phyloP scores from a whole-genome alignment of 2,329 filamentous ascomycete genomes.

The Leptographium wingfieldii region DNA sequence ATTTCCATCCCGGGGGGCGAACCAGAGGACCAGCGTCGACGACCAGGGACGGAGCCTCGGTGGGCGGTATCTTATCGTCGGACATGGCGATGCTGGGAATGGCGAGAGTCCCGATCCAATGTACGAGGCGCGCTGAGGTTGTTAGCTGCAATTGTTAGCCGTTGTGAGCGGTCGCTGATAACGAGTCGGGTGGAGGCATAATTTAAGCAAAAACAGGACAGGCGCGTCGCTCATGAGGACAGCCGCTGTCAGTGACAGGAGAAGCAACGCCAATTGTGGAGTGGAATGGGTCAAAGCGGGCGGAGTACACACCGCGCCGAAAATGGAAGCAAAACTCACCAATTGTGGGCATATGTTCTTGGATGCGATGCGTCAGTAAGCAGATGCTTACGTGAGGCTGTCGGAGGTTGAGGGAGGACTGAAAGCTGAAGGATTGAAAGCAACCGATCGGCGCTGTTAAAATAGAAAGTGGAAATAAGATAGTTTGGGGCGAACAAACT shows the following conservation, averaged over 20 bases:
- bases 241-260: too few relatives aligned
- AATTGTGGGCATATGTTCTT: background rate
- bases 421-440: background rate
- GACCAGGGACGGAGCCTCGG: background rate
- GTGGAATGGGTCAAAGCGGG: too few relatives aligned
- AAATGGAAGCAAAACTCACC: background rate
- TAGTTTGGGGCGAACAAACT: background rate
- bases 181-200: too few relatives aligned
- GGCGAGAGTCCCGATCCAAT: background rate
- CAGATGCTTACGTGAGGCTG: background rate
- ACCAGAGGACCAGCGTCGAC: constrained; percentile 1
- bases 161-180: background rate
- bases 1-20: constrained; percentile 51
- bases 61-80: constrained; percentile 4
- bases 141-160: background rate
- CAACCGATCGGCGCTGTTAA: background rate
- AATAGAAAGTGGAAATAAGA: background rate
- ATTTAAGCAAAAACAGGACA: too few relatives aligned
- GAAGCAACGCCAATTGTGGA: too few relatives aligned
- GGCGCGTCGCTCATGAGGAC: too few relatives aligned
- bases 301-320: too few relatives aligned
- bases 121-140: background rate
- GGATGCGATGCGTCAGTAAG: background rate
- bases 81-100: constrained; percentile 1
- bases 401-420: background rate